Conservation (phyloP, 352 stramenopile species). For the Thraustochytrium striatum region DNA sequence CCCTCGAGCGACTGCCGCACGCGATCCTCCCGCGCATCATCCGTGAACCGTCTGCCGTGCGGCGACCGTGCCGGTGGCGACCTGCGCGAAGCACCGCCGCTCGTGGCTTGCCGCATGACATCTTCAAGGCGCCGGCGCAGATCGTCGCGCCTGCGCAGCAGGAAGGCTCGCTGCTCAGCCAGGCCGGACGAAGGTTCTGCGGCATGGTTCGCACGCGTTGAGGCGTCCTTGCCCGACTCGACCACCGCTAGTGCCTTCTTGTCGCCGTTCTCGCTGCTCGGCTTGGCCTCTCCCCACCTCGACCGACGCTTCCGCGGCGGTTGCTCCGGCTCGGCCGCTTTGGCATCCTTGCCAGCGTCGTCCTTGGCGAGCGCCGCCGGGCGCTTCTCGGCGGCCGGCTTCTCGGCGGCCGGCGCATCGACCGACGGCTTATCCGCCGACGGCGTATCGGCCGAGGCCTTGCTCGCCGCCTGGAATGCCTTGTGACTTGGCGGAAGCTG, state of each 20-base stretch:
- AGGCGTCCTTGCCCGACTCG: neutral
- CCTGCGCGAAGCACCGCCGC: too few species aligned
- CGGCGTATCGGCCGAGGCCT: conserved; percentile 49
- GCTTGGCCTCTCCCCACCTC: conserved; percentile 43
- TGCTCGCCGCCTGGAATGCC: conserved; percentile 70
- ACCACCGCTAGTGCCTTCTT: conserved; percentile 43
- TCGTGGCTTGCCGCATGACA: too few species aligned
- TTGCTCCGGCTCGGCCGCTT: neutral
- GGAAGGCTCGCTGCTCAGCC: too few species aligned
- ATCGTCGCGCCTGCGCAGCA: too few species aligned
- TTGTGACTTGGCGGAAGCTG: conserved; percentile 76
- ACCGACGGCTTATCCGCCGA: neutral
- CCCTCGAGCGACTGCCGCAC: conserved; percentile 85
- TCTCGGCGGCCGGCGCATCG: neutral
- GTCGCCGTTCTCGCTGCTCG: conserved; percentile 7
- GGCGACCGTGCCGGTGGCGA: too few species aligned
- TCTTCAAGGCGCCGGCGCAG: too few species aligned
- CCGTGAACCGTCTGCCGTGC: too few species aligned
- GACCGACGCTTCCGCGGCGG: conserved; percentile 10
- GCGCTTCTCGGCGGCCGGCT: neutral
- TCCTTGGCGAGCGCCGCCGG: neutral
- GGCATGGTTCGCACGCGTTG: neutral
- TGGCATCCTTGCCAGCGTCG: neutral
- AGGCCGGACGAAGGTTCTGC: too few species aligned
- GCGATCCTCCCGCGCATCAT: conserved; percentile 69